Evolutionary conservation across 163 green algal genomes (phyloP).

Genomic region (Scenedesmus sp.): DNA sequence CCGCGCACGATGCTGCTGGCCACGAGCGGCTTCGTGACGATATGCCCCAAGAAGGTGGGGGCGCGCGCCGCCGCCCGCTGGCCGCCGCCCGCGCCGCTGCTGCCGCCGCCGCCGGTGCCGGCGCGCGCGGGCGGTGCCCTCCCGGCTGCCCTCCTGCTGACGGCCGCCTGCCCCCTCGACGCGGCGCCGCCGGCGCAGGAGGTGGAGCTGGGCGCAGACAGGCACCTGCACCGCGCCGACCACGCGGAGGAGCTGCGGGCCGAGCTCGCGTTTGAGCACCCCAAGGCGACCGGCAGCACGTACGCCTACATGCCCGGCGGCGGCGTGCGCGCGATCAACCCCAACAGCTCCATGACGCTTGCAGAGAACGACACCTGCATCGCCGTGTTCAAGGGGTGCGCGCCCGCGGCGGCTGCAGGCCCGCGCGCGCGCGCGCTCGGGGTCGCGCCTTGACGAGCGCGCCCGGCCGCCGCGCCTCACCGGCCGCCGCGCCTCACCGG

Average conservation of each 20-base stretch:
- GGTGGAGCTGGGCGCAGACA: constrained; percentile 35
- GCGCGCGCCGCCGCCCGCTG: no score
- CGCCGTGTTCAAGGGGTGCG: constrained; percentile 44
- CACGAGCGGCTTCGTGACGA: constrained; percentile 21
- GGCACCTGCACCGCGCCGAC: constrained; percentile 32
- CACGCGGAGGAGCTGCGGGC: constrained; percentile 30
- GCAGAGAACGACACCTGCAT: constrained; percentile 21
- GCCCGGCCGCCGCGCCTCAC: no score
- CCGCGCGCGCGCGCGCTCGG: no score
- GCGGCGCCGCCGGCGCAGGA: not conserved
- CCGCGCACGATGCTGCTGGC: constrained; percentile 20
- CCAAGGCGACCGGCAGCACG: constrained; percentile 23
- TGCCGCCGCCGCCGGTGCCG: no score
- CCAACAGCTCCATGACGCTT: constrained; percentile 40
- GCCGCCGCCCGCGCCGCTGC: no score
- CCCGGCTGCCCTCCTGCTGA: no score
- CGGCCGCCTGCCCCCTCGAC: no score
- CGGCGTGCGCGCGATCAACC: constrained; percentile 43
- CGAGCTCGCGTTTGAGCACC: constrained; percentile 27
- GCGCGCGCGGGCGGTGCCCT: no score
- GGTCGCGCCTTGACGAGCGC: no score
- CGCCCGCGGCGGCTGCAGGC: not conserved
- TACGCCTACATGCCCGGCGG: constrained; percentile 41
- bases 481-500: no score
- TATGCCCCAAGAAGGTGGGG: constrained; percentile 38